Percentiles rank a stretch among this genome's conserved stretches.
phyloP scores from a whole-genome alignment of 2,329 filamentous ascomycete species.

The Fusarium pseudoanthophilum region DNA sequence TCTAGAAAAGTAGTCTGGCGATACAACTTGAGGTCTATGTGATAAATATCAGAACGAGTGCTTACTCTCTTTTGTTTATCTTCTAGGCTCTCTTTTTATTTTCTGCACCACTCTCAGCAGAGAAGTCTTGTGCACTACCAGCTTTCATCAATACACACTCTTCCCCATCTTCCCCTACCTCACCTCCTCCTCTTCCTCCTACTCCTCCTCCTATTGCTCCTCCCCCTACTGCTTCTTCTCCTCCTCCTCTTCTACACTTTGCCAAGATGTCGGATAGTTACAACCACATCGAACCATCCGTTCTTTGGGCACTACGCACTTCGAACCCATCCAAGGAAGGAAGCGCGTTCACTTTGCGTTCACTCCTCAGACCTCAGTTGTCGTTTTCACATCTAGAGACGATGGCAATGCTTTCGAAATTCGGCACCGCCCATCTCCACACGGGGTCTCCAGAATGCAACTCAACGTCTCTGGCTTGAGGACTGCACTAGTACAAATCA shows the following conservation, averaged over 20 bases:
- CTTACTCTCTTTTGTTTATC: not conserved
- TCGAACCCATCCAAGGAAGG: not conserved
- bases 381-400: constrained; percentile 57
- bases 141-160: not conserved
- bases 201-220: not conserved
- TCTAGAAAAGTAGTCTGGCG: not conserved
- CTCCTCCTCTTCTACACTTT: not conserved
- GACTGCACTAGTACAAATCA: constrained; percentile 62
- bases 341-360: not conserved
- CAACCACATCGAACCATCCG: not conserved
- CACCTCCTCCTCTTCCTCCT: too few relatives aligned
- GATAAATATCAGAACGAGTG: not conserved
- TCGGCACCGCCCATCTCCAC: constrained; percentile 59
- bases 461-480: constrained; percentile 71
- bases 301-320: not conserved
- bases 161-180: not conserved
- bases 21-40: not conserved
- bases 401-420: constrained; percentile 58
- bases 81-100: too few relatives aligned
- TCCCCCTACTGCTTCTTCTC: accelerated
- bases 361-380: constrained; percentile 40
- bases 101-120: not conserved
- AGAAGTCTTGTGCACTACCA: not conserved
- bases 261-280: not conserved
- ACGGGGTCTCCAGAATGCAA: constrained; percentile 60